Conservation (phyloP, 2,329 filamentous ascomycete species). For the Colletotrichum sp. region DNA sequence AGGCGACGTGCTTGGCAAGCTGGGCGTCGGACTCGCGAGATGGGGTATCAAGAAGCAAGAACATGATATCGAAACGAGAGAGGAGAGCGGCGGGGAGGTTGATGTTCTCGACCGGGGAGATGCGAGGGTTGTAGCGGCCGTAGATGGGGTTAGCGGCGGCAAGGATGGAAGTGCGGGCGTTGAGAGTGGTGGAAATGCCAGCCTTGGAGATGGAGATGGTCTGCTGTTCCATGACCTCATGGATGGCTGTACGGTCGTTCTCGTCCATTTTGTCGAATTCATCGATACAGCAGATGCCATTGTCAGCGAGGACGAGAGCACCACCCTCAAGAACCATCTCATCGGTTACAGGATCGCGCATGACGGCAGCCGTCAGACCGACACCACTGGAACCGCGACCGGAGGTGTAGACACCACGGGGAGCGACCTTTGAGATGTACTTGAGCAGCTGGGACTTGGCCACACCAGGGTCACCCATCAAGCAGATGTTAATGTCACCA, state of each 20-base stretch:
- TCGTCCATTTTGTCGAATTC: constrained; percentile 93
- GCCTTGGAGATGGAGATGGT: constrained; percentile 85
- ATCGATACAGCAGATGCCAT: constrained; percentile 86
- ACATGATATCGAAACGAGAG: constrained; percentile 96
- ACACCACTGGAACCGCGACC: constrained; percentile 83
- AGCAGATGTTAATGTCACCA: constrained; percentile 97
- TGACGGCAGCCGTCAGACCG: constrained; percentile 82
- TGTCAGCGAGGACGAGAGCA: constrained; percentile 80
- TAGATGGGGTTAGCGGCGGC: constrained; percentile 97
- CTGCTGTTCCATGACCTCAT: constrained; percentile 90
- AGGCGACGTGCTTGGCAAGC: constrained; percentile 92
- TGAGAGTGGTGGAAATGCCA: constrained; percentile 77
- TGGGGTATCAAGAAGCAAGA: constrained; percentile 94
- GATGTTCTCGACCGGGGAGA: constrained; percentile 98
- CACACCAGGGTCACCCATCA: constrained; percentile 99
- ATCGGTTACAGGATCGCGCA: constrained; percentile 83
- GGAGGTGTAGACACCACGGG: constrained; percentile 86
- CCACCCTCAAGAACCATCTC: constrained; percentile 86
- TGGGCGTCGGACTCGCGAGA: constrained; percentile 89
- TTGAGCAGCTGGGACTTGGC: constrained; percentile 98
- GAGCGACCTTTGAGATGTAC: constrained; percentile 98
- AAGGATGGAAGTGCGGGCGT: constrained; percentile 93
- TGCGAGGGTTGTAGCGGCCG: constrained; percentile 95
- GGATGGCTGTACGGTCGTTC: constrained; percentile 80
- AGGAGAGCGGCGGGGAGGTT: constrained; percentile 97